Conservation (phyloP, 495 filamentous ascomycete species). For the Symbiotaphrina buchneri region DNA sequence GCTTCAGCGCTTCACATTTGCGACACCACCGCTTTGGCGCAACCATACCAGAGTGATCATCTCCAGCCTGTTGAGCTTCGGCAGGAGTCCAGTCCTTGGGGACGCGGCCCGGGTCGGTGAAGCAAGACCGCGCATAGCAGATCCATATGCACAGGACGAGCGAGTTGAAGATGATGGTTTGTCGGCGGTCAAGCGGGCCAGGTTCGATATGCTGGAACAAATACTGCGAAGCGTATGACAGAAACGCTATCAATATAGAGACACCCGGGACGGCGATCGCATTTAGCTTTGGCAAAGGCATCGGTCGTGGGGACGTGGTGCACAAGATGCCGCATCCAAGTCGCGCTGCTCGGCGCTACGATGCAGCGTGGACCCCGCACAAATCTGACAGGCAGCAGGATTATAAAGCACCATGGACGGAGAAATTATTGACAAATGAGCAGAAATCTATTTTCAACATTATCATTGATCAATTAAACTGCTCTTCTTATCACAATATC, state of each 20-base stretch:
- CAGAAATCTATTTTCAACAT: too few relatives aligned
- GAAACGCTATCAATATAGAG: constrained; percentile 44
- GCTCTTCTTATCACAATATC: too few relatives aligned
- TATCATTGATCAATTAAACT: too few relatives aligned
- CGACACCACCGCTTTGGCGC: constrained; percentile 45
- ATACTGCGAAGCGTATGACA: constrained; percentile 66
- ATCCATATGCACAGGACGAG: constrained; percentile 54
- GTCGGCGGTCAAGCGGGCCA: constrained; percentile 31
- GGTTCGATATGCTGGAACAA: constrained; percentile 63
- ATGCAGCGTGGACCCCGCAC: too few relatives aligned
- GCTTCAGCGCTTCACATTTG: constrained; percentile 66
- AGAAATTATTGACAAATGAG: too few relatives aligned
- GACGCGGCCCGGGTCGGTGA: constrained; percentile 49
- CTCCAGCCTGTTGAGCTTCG: neutral
- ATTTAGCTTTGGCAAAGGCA: too few relatives aligned
- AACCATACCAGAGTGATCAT: neutral
- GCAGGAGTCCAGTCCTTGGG: constrained; percentile 11
- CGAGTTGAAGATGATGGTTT: constrained; percentile 51
- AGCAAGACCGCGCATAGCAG: constrained; percentile 56
- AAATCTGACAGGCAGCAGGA: too few relatives aligned
- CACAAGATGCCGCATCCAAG: too few relatives aligned
- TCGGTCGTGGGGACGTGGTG: too few relatives aligned
- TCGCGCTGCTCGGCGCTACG: too few relatives aligned
- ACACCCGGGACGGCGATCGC: constrained; percentile 44
- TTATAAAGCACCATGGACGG: too few relatives aligned